Evolutionary conservation across 2,329 filamentous ascomycete species (phyloP).

Genomic region (Exophiala sp.): DNA sequence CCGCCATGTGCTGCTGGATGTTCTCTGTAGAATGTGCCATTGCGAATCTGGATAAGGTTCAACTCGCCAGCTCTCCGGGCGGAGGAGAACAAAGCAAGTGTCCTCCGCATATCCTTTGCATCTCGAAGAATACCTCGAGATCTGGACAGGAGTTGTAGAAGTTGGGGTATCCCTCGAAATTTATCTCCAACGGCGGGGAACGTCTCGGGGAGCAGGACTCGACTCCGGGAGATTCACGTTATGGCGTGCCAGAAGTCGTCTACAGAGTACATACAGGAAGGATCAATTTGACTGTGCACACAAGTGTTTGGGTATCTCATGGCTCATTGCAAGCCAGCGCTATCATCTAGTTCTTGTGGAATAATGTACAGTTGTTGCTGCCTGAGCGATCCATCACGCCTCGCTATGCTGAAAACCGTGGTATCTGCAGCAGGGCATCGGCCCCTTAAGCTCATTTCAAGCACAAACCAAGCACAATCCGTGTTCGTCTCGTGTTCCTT

Average conservation of each 20-base stretch:
- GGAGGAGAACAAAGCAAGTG: conserved; percentile 14
- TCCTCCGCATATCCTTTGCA: conserved; percentile 19
- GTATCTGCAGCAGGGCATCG: background rate
- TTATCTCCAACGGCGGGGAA: background rate
- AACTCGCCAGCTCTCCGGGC: conserved; percentile 1
- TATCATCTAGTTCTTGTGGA: conserved; percentile 12
- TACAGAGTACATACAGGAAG: no score
- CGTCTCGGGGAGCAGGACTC: background rate
- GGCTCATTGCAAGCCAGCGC: conserved; percentile 11
- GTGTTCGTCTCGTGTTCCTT: background rate
- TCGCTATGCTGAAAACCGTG: conserved; percentile 19
- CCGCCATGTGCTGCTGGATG: conserved; percentile 55
- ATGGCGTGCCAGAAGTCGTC: no score
- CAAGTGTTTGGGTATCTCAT: background rate
- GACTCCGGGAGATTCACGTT: no score
- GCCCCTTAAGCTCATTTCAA: background rate
- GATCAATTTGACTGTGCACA: no score
- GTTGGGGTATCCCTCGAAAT: background rate
- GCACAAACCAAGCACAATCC: conserved; percentile 7
- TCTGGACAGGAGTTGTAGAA: background rate
- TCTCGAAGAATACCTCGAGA: background rate
- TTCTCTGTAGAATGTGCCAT: conserved; percentile 79
- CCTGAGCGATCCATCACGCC: conserved; percentile 7
- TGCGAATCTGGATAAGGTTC: conserved; percentile 66
- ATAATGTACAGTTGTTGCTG: conserved; percentile 14